Conservation (phyloP, 805 yeast genomes). For the Candida ipomoeae region DNA sequence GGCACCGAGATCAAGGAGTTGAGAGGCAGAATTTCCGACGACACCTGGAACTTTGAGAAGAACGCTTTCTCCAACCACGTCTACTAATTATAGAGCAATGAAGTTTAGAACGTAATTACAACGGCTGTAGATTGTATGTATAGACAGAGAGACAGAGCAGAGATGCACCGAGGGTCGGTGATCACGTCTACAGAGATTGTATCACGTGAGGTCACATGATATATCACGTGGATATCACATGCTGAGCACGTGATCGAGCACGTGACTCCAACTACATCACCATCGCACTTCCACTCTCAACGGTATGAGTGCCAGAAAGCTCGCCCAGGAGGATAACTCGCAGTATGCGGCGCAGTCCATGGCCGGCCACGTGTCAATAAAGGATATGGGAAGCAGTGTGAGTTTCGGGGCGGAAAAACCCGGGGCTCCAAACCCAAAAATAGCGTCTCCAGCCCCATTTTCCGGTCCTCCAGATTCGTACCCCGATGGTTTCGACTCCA, state of each 20-base stretch:
- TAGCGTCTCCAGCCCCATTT: background rate
- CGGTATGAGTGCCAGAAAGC: slow-evolving; percentile 2
- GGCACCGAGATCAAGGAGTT: slow-evolving; percentile 89
- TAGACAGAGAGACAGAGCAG: background rate
- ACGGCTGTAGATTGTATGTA: no score
- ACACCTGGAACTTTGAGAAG: slow-evolving; percentile 79
- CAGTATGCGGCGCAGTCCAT: slow-evolving; percentile 66
- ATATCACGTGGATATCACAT: background rate
- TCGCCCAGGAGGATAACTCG: slow-evolving; percentile 33
- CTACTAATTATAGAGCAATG: slow-evolving; percentile 25
- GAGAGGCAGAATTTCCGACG: slow-evolving; percentile 96
- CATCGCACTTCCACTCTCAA: slow-evolving; percentile 1
- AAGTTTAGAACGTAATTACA: background rate
- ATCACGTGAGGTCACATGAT: background rate
- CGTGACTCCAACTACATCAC: background rate
- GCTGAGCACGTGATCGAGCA: background rate
- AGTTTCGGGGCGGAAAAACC: slow-evolving; percentile 20
- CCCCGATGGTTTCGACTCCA: background rate
- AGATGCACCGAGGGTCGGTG: background rate
- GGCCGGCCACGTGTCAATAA: slow-evolving; percentile 59
- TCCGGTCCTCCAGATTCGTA: background rate
- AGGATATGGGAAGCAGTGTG: slow-evolving; percentile 64
- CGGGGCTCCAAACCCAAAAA: background rate
- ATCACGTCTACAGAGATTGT: background rate
- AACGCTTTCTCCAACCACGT: slow-evolving; percentile 44